Base-by-base conservation (phyloP, 106 monocot genomes). In the Dioscorea zingiberensis region DNA sequence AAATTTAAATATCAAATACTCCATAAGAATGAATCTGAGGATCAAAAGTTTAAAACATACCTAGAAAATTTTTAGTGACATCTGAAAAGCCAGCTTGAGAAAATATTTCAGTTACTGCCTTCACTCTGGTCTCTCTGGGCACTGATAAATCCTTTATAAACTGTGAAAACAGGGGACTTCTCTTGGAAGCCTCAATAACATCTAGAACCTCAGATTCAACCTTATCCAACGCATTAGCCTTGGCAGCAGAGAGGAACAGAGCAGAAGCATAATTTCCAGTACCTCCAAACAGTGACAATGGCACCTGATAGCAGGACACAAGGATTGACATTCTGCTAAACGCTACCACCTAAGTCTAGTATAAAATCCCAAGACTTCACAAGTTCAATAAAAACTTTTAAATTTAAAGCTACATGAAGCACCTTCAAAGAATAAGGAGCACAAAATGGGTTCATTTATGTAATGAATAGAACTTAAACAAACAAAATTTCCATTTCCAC, bases 181-280 rank as follows among this genome's bases (percentile, higher is more conserved):
- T 81, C 76, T 93, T 89, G 58, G 89, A 76, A 62, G 83, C 85
- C 55, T 80, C 78, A 38, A 93, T 82, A 55, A 93, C 48, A 66
- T 80, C 70, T 21, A 76, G 64, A 51, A 93, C 54, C 71, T 93
- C 93, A 25, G 82, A 76, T 72, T 93, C 93, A 78, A 93, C 85
- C 76, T 81, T 85, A 23, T 93, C 93, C 65, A 93, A 28, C 6
- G 61, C 24, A 26, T 93, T 89, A 47, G 83, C 77, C 72, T 85
- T 83, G 46, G 93, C 74, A 47, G 93, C 89, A 13, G 93, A 67
- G 63, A 93, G 66, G 75, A 83, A 93, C 19, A 93, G 73, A 27
- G 93, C 85, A 76, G 89, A 77, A 44, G 89, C 93, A 74, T 93
- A 93, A 69, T 93, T 93, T 57, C 93, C 93, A 49, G 83, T 55